A percentile compares a stretch with the other conserved stretches of the same genome.
These are phyloP conservation scores for Rubia tinctorum DNA, from an alignment of 305 asterid genomes.

Conservation along the genomic window DNA sequence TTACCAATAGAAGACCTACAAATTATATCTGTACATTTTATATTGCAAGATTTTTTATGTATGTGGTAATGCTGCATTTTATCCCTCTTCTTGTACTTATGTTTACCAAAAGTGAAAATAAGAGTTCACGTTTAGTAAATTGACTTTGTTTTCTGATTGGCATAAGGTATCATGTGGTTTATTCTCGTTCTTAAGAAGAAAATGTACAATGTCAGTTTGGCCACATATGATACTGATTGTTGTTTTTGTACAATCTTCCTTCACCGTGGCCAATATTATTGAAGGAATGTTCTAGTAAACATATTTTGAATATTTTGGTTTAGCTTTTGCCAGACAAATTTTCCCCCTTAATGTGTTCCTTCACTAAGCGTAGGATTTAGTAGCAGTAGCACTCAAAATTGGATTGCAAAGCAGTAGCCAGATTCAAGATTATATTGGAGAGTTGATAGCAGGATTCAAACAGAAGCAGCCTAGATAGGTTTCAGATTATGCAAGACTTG, in stretches of 20 bases:
- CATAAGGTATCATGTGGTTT: constrained; percentile 97
- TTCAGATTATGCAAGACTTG: no score
- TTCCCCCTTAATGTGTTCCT: no score
- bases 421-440: no score
- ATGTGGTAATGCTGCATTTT: not conserved
- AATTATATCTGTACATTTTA: not conserved
- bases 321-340: no score
- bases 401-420: no score
- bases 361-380: no score
- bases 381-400: no score
- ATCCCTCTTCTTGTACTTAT: not conserved
- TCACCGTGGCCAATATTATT: constrained; percentile 93
- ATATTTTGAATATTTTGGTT: not conserved
- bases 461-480: no score
- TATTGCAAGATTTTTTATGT: not conserved
- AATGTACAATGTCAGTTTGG: constrained; percentile 98
- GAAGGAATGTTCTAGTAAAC: constrained; percentile 96
- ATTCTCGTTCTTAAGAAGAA: constrained; percentile 90
- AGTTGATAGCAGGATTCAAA: no score
- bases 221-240: constrained; percentile 96
- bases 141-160: constrained; percentile 27
- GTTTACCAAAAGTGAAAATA: not conserved
- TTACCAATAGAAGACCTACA: not conserved
- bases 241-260: constrained; percentile 93
- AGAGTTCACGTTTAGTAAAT: not conserved